Conservation (phyloP, 208 protist species). For the Phytomonas serpens region DNA sequence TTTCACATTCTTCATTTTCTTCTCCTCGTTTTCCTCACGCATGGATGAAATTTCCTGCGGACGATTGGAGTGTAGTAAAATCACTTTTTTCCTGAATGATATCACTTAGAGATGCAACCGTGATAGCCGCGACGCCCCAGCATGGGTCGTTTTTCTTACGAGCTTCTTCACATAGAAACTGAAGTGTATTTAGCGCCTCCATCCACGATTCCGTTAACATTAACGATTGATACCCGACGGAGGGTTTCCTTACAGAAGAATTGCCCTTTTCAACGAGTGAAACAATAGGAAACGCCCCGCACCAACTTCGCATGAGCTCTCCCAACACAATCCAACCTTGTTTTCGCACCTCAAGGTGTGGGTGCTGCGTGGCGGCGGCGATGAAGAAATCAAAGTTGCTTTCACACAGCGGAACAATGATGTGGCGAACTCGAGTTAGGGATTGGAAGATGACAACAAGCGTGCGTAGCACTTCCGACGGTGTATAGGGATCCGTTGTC, state of each 20-base stretch:
- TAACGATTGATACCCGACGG: constrained; percentile 14
- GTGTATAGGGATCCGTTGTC: constrained; percentile 48
- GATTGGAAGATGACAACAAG: constrained; percentile 31
- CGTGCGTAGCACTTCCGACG: constrained; percentile 29
- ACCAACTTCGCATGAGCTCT: constrained; percentile 34
- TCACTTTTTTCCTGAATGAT: constrained; percentile 34
- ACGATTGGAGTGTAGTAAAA: constrained; percentile 26
- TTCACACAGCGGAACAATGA: constrained; percentile 19
- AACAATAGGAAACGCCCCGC: constrained; percentile 17
- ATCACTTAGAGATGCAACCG: constrained; percentile 42
- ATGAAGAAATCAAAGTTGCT: constrained; percentile 25
- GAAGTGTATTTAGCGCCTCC: constrained; percentile 18
- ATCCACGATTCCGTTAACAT: constrained; percentile 44
- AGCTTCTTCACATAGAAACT: constrained; percentile 21
- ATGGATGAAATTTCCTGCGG: background rate
- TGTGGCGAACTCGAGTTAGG: constrained; percentile 24
- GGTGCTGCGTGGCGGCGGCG: constrained; percentile 19
- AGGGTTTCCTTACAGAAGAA: constrained; percentile 11
- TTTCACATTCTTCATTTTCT: background rate
- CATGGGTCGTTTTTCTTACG: constrained; percentile 25
- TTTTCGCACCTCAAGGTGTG: constrained; percentile 19
- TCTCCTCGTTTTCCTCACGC: background rate
- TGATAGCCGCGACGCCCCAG: constrained; percentile 24
- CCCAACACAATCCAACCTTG: constrained; percentile 21
- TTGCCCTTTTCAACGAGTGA: constrained; percentile 14